These are phyloP conservation scores for Neurospora sp. DNA, from an alignment of 495 filamentous ascomycete species.

Conservation along the genomic window DNA sequence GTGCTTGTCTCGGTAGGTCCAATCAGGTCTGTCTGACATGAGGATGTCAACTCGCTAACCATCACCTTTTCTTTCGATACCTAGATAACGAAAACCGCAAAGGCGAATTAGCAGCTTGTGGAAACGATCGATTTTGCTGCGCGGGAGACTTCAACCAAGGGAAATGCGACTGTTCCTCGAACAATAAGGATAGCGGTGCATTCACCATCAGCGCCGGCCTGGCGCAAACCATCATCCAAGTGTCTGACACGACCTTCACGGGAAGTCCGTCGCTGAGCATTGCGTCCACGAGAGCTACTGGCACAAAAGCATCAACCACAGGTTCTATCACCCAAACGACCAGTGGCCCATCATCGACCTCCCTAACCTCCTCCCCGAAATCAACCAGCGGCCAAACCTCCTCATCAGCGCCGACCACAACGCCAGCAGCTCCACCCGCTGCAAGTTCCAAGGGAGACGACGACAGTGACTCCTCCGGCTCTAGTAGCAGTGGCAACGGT, in stretches of 20 bases:
- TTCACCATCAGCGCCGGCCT: constrained; percentile 12
- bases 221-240: constrained; percentile 23
- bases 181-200: constrained; percentile 6
- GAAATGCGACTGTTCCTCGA: constrained; percentile 17
- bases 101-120: constrained; percentile 18
- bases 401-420: background rate
- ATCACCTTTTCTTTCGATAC: background rate
- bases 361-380: background rate
- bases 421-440: background rate
- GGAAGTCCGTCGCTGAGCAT: constrained; percentile 5
- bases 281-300: background rate
- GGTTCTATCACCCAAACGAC: background rate
- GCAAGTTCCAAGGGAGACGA: background rate
- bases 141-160: constrained; percentile 12
- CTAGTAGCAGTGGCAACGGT: background rate
- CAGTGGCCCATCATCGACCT: background rate
- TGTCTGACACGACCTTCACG: constrained; percentile 8
- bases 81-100: constrained; percentile 8
- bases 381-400: background rate
- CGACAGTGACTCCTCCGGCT: background rate
- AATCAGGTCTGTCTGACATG: background rate
- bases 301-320: background rate
- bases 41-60: background rate
- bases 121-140: constrained; percentile 22
- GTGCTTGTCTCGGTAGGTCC: constrained; percentile 21